A percentile compares a stretch with the other conserved stretches of the same genome.
Evolutionary conservation across 768 basidiomycete genomes (phyloP).

Genomic region (Phylloporus sp.): DNA sequence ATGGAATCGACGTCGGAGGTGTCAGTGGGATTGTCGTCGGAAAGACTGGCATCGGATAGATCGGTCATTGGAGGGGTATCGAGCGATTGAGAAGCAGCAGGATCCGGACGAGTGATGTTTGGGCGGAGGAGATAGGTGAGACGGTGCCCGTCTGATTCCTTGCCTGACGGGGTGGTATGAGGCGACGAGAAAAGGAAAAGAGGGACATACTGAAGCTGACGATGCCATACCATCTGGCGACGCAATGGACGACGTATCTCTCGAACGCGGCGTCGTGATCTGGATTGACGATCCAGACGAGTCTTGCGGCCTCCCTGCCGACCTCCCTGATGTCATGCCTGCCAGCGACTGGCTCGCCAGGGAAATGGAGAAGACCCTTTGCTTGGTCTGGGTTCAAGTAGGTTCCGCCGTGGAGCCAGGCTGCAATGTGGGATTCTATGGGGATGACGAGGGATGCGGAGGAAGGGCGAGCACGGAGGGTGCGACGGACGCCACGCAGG

Average conservation of each 20-base stretch:
- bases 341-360: conserved; percentile 47
- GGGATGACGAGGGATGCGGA: conserved; percentile 61
- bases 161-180: conserved; percentile 30
- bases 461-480: conserved; percentile 48
- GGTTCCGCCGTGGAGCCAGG: conserved; percentile 62
- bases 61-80: conserved; percentile 76
- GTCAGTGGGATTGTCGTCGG: conserved; percentile 30
- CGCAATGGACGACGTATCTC: conserved; percentile 78
- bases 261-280: conserved; percentile 60
- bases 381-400: conserved; percentile 48
- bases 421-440: conserved; percentile 56
- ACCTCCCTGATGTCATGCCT: conserved; percentile 60
- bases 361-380: conserved; percentile 24
- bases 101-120: conserved; percentile 60
- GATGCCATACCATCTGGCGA: conserved; percentile 71
- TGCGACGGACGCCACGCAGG: conserved; percentile 67
- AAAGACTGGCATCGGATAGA: conserved; percentile 42
- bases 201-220: conserved; percentile 69
- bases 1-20: no score
- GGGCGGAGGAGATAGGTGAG: conserved; percentile 80
- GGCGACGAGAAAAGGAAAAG: neutral
- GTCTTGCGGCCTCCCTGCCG: conserved; percentile 55
- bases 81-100: conserved; percentile 35
- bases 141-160: conserved; percentile 47
- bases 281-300: conserved; percentile 61